Base-by-base conservation (phyloP, 2,329 filamentous ascomycete genomes). In the Phaeophleospora eucalypticola region DNA sequence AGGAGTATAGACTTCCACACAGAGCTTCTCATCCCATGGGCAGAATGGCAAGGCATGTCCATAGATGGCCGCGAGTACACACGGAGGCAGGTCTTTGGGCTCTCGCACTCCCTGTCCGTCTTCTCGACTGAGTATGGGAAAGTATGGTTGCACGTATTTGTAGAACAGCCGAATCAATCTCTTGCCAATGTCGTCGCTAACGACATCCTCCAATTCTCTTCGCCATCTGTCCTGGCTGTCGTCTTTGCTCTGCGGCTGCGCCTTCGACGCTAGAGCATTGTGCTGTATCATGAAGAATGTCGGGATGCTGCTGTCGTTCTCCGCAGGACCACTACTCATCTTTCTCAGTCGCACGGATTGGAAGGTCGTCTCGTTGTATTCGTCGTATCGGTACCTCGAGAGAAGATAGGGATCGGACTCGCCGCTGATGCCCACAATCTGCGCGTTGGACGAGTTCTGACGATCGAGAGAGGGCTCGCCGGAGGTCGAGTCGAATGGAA, bases 41-140 rank as follows among this genome's bases (percentile, higher is more conserved):
- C 69, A 68, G 47, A 72, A 73, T 3, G 69, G 68, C n/a, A 73
- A 57, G 2, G 70, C 68, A 15, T 70, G 68, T 9, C 70, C 70
- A 44, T 71, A 73, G 15, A 73, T 67, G 2, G 69, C 69, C 2
- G 69, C 66, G 14, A 72, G 55, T 12, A 72, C 58, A 34, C 63
- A 68, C 3, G 70, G 59, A 1, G 68, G 63, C 10, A 71, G 52
- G 17, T 57, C 58, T 40, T 64, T 54, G 1, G 69, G 59, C 10
- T 66, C 57, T 17, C 52, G 56, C 3, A 63, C 52, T 1, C 61
- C 62, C 17, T 59, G 36, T 58, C 54, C 54, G 4, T 67, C 63
- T 41, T 63, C 64, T 44, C 65, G 60, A n/a, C 63, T 66, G 10
- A 72, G 46, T 10, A 73, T 64, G 3, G 71, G 70, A 51, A 72